These are phyloP conservation scores for Tuber borchii DNA, from an alignment of 495 filamentous ascomycete genomes.

Conservation along the genomic window DNA sequence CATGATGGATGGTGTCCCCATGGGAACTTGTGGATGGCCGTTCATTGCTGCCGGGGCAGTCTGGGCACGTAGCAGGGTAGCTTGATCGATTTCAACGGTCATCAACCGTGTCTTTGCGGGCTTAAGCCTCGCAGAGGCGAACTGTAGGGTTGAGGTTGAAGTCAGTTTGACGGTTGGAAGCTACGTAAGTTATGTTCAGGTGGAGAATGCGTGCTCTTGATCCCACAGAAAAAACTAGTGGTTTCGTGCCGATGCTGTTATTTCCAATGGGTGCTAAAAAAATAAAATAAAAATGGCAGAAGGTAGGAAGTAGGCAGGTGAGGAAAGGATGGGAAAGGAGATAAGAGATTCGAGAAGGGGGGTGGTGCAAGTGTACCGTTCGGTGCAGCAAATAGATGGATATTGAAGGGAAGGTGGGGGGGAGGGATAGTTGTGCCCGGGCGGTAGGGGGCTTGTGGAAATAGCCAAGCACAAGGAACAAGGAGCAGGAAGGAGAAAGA, in stretches of 20 bases:
- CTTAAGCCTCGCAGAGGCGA: slow-evolving; percentile 43
- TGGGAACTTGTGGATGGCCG: slow-evolving; percentile 27
- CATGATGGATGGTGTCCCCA: slow-evolving; percentile 39
- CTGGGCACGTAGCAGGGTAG: slow-evolving; percentile 36
- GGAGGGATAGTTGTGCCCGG: slow-evolving; percentile 14
- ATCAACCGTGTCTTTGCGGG: slow-evolving; percentile 43
- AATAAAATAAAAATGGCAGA: slow-evolving; percentile 17
- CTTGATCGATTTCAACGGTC: slow-evolving; percentile 42
- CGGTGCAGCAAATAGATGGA: slow-evolving; percentile 24
- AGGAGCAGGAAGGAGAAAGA: slow-evolving; percentile 9
- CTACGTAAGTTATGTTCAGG: slow-evolving; percentile 25
- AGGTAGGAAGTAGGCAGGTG: slow-evolving; percentile 17
- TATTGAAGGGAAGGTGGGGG: slow-evolving; percentile 38
- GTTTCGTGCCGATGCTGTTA: slow-evolving; percentile 32
- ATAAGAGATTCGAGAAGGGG: slow-evolving; percentile 38
- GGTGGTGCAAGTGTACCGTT: slow-evolving; percentile 9
- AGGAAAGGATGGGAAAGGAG: slow-evolving; percentile 27
- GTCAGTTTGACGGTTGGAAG: slow-evolving; percentile 40
- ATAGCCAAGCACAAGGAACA: slow-evolving; percentile 5
- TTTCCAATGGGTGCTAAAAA: slow-evolving; percentile 18
- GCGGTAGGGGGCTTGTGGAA: neutral
- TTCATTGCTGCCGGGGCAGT: slow-evolving; percentile 36
- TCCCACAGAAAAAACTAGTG: slow-evolving; percentile 24
- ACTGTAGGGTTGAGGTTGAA: slow-evolving; percentile 40
- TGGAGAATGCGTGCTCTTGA: slow-evolving; percentile 18